Percentiles rank a stretch among this genome's conserved stretches.
These are phyloP conservation scores for Cynara cardunculus DNA, from an alignment of 129 eudicot species.

Conservation along the genomic window DNA sequence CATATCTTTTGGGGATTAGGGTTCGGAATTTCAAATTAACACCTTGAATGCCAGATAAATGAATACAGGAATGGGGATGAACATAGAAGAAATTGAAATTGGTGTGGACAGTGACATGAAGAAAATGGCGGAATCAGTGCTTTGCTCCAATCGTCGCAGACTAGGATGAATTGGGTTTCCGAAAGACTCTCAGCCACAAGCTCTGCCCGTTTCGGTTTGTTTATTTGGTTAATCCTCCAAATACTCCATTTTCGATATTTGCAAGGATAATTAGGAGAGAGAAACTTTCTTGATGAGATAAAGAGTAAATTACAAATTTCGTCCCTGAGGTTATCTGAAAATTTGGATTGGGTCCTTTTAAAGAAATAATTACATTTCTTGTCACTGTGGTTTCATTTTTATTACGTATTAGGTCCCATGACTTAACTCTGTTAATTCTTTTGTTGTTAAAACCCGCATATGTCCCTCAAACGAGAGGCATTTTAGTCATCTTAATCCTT, in stretches of 20 bases:
- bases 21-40: conserved; percentile 14
- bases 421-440: too few relatives aligned
- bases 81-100: background rate
- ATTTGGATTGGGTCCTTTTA: too few relatives aligned
- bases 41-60: background rate
- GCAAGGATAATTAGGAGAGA: conserved; percentile 14
- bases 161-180: background rate
- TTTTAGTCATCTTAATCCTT: too few relatives aligned
- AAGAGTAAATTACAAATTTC: too few relatives aligned
- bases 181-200: conserved; percentile 14
- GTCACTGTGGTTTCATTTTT: too few relatives aligned
- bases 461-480: too few relatives aligned
- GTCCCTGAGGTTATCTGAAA: too few relatives aligned
- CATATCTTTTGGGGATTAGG: conserved; percentile 17
- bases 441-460: too few relatives aligned
- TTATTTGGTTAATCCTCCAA: background rate
- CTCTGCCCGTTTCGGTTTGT: background rate
- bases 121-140: conserved; percentile 26
- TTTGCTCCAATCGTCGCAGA: conserved; percentile 32
- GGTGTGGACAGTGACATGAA: conserved; percentile 2
- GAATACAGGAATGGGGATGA: conserved; percentile 3
- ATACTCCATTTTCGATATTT: conserved; percentile 4
- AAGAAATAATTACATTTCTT: too few relatives aligned
- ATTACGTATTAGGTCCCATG: too few relatives aligned
- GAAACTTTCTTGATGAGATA: background rate